Evolutionary conservation across 345 rosid species (phyloP).

Genomic region (Melaleuca alternifolia): DNA sequence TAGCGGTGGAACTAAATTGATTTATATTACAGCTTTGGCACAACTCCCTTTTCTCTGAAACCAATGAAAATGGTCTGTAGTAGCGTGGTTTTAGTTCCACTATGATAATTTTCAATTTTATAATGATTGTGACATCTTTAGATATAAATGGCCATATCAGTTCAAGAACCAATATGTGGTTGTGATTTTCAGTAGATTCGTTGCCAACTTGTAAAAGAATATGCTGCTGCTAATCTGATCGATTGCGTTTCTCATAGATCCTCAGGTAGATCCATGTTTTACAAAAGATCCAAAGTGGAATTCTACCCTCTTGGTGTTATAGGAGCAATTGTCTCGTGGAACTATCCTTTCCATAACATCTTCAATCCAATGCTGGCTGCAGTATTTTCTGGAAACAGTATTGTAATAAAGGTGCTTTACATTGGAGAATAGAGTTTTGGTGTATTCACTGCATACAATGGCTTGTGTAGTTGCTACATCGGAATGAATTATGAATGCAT

Average conservation of each 20-base stretch:
- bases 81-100: not conserved
- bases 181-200: not conserved
- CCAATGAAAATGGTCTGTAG: not conserved
- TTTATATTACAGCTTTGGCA: not conserved
- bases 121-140: not conserved
- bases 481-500: not conserved
- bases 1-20: not conserved
- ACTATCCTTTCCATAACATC: slow-evolving; percentile 98
- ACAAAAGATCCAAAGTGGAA: slow-evolving; percentile 86
- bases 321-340: slow-evolving; percentile 98
- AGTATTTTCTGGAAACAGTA: slow-evolving; percentile 87
- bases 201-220: not conserved
- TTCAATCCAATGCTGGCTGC: slow-evolving; percentile 98
- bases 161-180: not conserved
- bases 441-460: not conserved
- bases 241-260: slow-evolving; percentile 34
- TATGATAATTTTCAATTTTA: not conserved
- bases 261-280: slow-evolving; percentile 95
- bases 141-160: not conserved
- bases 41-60: not conserved
- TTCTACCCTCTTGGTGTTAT: slow-evolving; percentile 90
- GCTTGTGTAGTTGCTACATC: not conserved
- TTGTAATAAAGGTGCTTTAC: slow-evolving; percentile 71
- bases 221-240: not conserved
- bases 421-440: not conserved